Evolutionary conservation across 2,329 filamentous ascomycete genomes (phyloP).

Genomic region (Lachnellula cervina): DNA sequence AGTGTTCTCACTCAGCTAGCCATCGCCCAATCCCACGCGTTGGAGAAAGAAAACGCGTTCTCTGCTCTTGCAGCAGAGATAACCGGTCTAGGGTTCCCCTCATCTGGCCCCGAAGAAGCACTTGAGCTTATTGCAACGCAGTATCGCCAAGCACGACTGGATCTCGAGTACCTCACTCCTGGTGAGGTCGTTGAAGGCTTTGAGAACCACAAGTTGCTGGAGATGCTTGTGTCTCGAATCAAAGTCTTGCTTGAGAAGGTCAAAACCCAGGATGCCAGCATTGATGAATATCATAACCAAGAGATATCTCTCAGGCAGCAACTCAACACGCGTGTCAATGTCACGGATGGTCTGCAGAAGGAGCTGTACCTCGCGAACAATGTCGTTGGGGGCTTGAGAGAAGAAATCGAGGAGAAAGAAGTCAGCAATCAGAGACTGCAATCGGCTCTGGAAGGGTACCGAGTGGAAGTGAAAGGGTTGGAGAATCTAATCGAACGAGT

Average conservation of each 20-base stretch:
- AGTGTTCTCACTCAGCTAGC: constrained; percentile 29
- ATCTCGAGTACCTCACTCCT: constrained; percentile 57
- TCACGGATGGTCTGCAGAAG: constrained; percentile 43
- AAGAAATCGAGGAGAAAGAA: constrained; percentile 33
- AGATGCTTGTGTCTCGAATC: constrained; percentile 48
- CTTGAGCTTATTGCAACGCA: constrained; percentile 43
- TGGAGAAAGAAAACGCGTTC: constrained; percentile 41
- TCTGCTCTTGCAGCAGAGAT: constrained; percentile 45
- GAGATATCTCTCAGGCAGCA: constrained; percentile 54
- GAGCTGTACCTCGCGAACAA: constrained; percentile 34
- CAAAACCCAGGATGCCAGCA: constrained; percentile 46
- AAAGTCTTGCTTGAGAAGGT: constrained; percentile 43
- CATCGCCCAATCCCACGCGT: constrained; percentile 26
- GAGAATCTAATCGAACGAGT: constrained; percentile 47
- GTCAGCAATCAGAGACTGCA: constrained; percentile 46
- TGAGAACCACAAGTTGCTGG: constrained; percentile 46
- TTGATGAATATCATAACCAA: constrained; percentile 56
- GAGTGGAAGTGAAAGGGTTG: constrained; percentile 49
- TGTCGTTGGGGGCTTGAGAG: constrained; percentile 12
- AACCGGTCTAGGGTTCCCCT: constrained; percentile 47
- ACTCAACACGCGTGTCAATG: constrained; percentile 47
- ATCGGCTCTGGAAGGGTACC: constrained; percentile 48
- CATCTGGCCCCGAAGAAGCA: constrained; percentile 34
- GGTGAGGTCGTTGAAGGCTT: constrained; percentile 51
- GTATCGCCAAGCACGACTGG: constrained; percentile 53